phyloP scores from a whole-genome alignment of 179 eudicot genomes.

The Beta macrorhiza region DNA sequence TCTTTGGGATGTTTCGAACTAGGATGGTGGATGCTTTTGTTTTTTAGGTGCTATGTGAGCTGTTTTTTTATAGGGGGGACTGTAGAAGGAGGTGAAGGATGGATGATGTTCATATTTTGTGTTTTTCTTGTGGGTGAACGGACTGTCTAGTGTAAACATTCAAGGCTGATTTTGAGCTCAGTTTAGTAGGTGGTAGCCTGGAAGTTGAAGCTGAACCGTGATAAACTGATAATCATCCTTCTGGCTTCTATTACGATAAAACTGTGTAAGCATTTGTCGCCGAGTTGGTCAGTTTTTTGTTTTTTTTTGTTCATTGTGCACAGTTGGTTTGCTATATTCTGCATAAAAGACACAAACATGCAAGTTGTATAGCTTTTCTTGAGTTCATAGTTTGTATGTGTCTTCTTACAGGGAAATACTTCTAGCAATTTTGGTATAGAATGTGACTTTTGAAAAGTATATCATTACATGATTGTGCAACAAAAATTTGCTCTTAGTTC shows the following conservation, averaged over 20 bases:
- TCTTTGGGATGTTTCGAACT: not conserved
- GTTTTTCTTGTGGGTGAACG: not conserved
- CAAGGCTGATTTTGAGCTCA: not conserved
- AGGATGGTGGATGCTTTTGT: not conserved
- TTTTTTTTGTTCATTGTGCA: not conserved
- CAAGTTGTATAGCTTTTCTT: slow-evolving; percentile 16
- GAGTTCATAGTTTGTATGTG: slow-evolving; percentile 16
- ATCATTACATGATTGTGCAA: not conserved
- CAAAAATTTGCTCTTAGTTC: not conserved
- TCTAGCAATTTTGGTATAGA: not conserved
- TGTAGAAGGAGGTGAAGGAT: not conserved
- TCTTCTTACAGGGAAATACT: not conserved
- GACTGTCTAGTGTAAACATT: not conserved
- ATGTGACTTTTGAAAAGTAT: not conserved
- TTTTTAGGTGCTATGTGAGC: not conserved
- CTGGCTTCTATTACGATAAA: not conserved
- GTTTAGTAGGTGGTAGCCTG: not conserved
- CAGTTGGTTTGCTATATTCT: slow-evolving; percentile 2
- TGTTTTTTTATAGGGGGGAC: not conserved
- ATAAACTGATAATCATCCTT: not conserved
- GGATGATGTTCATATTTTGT: not conserved
- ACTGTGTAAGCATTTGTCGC: not conserved
- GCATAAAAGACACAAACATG: not conserved
- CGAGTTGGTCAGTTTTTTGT: slow-evolving; percentile 19
- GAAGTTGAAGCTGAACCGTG: slow-evolving; percentile 4